Evolutionary conservation across 2,329 filamentous ascomycete species (phyloP), one percentile per base, ranked within the genome.

Genomic region (Pseudofabraea citricarpa): DNA sequence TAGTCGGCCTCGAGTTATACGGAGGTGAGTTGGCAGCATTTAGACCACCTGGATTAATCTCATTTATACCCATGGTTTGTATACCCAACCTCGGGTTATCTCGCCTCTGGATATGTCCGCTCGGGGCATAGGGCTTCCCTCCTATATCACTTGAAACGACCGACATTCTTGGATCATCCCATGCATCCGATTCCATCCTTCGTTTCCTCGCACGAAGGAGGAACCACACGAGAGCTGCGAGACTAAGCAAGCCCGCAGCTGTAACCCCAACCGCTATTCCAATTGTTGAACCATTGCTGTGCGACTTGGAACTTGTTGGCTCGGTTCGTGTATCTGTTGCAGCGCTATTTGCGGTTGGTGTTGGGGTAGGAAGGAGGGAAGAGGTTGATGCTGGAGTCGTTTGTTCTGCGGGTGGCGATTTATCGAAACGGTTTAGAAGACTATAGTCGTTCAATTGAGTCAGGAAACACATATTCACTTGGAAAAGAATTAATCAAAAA

Each of bases 221-320:
- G 15, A 10, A 37, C 35, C 35, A 37, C 23, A 21, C 21, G 4
- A 22, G 19, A 37, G 35, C 35, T 7, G 35, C 35, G 6, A 37
- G 19, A 21, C 18, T 15, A 15, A 37, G 13, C 19, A 37, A 22
- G 12, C 18, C 35, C 21, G 18, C 35, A 22, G 13, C 18, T 15
- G 35, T 22, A n/a, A 22, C 35, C 15, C 35, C 35, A 37, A 37
- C 35, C n/a, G 35, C 35, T 22, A 37, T 37, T n/a, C 35, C 35
- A 15, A 37, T 37, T 37, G 18, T 37, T 7, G 35, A 20, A 22
- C 21, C 21, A n/a, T 18, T 13, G 6, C 19, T 22, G 35, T 22
- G 35, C 13, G 35, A 37, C 23, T 37, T 37, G 19, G 35, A 37
- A 23, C 20, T 24, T 23, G 19, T n/a, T 37, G 35, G 15, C 19